These are phyloP conservation scores for Rhizopogon sp. DNA, from an alignment of 768 basidiomycete species.

Conservation along the genomic window DNA sequence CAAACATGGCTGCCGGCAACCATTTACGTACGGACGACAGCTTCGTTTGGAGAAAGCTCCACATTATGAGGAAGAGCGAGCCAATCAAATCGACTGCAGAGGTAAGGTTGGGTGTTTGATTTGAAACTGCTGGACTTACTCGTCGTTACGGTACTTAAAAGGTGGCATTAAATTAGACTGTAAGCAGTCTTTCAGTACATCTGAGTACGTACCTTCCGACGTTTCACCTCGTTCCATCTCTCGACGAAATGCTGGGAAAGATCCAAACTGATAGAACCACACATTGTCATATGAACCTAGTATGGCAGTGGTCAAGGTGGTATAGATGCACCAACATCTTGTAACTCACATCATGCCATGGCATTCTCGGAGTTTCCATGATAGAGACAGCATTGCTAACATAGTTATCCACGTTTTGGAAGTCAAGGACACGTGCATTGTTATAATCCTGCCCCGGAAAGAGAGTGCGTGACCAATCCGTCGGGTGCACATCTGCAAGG, in stretches of 20 bases:
- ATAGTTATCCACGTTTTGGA: slow-evolving; percentile 77
- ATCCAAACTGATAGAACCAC: slow-evolving; percentile 82
- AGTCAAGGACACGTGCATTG: slow-evolving; percentile 82
- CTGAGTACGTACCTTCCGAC: slow-evolving; percentile 52
- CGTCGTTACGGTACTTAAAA: slow-evolving; percentile 31
- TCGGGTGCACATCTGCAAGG: slow-evolving; percentile 88
- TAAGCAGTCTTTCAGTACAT: not conserved
- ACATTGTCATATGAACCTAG: slow-evolving; percentile 80
- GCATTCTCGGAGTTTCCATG: slow-evolving; percentile 73
- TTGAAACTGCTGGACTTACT: slow-evolving; percentile 31
- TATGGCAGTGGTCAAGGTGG: not conserved
- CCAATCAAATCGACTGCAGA: slow-evolving; percentile 49
- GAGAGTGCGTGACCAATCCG: slow-evolving; percentile 71
- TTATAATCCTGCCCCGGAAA: slow-evolving; percentile 96
- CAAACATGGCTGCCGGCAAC: not conserved
- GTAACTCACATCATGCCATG: slow-evolving; percentile 87
- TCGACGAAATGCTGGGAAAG: slow-evolving; percentile 92
- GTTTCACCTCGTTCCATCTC: slow-evolving; percentile 88
- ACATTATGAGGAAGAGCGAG: slow-evolving; percentile 79
- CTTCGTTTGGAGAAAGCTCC: slow-evolving; percentile 55
- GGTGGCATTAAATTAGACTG: not conserved
- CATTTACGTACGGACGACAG: slow-evolving; percentile 47
- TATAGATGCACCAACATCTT: not conserved
- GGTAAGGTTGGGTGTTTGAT: slow-evolving; percentile 4
- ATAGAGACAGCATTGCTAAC: slow-evolving; percentile 65